These are phyloP conservation scores for Pyrenochaeta sp. DNA, from an alignment of 2,329 filamentous ascomycete genomes.

Conservation along the genomic window DNA sequence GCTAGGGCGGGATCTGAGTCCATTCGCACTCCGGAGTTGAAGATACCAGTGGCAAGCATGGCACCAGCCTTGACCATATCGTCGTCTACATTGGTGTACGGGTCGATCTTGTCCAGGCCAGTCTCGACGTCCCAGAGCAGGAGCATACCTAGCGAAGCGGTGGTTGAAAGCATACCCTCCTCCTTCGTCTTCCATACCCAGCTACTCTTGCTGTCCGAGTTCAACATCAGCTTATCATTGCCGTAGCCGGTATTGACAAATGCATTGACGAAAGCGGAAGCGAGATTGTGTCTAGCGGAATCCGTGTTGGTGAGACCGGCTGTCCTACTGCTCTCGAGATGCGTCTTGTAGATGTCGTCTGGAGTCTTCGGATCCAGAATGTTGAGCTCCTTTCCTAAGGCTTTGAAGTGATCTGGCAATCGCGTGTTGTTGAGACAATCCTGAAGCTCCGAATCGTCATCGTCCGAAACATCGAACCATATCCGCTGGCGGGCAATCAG, in stretches of 20 bases:
- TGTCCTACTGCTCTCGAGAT: constrained; percentile 93
- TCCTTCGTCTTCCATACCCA: constrained; percentile 99
- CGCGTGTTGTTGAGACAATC: constrained; percentile 90
- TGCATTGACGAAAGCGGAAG: constrained; percentile 94
- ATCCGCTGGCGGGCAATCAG: constrained; percentile 92
- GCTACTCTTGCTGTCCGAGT: constrained; percentile 80
- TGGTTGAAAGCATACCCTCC: constrained; percentile 95
- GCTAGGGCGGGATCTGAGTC: constrained; percentile 92
- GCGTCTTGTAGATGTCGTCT: constrained; percentile 99
- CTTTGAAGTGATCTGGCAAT: constrained; percentile 91
- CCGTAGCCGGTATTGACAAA: constrained; percentile 97
- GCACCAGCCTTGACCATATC: constrained; percentile 89
- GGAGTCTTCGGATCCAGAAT: constrained; percentile 96
- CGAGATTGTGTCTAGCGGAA: constrained; percentile 93
- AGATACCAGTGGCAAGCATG: constrained; percentile 90
- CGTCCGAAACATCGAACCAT: constrained; percentile 74
- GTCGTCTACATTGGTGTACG: constrained; percentile 86
- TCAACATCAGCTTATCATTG: constrained; percentile 97
- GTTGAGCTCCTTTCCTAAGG: constrained; percentile 93
- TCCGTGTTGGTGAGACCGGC: constrained; percentile 94
- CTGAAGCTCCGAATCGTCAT: constrained; percentile 76
- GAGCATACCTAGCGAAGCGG: constrained; percentile 90
- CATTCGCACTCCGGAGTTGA: constrained; percentile 89
- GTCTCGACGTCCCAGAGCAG: constrained; percentile 93
- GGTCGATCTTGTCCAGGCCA: constrained; percentile 92